Percentiles rank a stretch among this genome's conserved stretches.
Conservation (phyloP, 2,329 filamentous ascomycete genomes). For the Aspergillus puulaauensis region DNA sequence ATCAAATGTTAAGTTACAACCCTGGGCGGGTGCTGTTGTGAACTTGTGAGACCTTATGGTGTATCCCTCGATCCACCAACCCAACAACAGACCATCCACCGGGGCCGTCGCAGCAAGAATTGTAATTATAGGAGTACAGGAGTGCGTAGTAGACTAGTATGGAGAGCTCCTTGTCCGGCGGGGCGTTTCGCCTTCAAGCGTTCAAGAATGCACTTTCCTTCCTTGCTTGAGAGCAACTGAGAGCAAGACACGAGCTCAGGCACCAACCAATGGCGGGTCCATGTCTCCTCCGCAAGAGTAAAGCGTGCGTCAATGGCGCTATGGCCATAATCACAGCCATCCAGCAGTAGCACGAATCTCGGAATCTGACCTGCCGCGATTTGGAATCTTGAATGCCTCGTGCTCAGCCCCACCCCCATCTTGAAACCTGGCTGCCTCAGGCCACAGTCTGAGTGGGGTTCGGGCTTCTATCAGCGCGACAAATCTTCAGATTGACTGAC, state of each 20-base stretch:
- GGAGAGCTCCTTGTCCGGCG: not conserved
- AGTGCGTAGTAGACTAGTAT: not conserved
- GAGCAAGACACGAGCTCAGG: not conserved
- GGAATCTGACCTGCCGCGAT: not conserved
- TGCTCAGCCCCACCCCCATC: constrained; percentile 10
- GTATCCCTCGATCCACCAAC: no score
- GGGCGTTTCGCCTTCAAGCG: not conserved
- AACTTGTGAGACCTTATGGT: not conserved
- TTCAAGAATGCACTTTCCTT: not conserved
- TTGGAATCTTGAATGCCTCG: not conserved
- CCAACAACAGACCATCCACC: no score
- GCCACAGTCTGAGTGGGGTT: constrained; percentile 18
- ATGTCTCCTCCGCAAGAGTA: not conserved
- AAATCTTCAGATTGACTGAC: not conserved
- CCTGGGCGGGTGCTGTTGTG: not conserved
- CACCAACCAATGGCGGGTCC: not conserved
- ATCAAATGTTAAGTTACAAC: not conserved
- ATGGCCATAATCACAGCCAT: not conserved
- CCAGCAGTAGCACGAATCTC: no score
- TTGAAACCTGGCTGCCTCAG: constrained; percentile 20
- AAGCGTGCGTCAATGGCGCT: not conserved
- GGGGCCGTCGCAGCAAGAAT: not conserved
- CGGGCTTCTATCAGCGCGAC: constrained; percentile 10
- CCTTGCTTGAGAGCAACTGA: not conserved
- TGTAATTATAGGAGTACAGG: not conserved